Percentiles rank a stretch among this genome's conserved stretches.
These are phyloP conservation scores for Phytopythium boreale DNA, from an alignment of 352 stramenopile species.

Conservation along the genomic window DNA sequence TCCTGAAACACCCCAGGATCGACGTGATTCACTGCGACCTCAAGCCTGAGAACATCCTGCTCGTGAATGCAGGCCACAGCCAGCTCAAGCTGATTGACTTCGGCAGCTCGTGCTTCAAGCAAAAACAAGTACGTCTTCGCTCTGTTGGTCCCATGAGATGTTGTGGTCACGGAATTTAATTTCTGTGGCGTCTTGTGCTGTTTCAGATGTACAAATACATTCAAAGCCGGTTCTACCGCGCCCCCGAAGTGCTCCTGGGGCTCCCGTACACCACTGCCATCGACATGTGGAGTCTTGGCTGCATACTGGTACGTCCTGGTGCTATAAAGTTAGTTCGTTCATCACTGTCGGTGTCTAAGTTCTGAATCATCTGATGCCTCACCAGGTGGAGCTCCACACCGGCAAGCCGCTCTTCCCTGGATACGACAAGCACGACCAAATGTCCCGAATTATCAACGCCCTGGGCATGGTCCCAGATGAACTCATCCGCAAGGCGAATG, in stretches of 20 bases:
- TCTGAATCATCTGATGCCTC: neutral
- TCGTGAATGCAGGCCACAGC: conserved; percentile 92
- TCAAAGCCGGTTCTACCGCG: conserved; percentile 97
- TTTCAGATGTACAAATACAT: conserved; percentile 97
- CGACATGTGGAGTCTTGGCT: conserved; percentile 90
- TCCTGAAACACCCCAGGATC: conserved; percentile 87
- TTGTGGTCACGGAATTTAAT: conserved; percentile 4
- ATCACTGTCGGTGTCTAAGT: neutral
- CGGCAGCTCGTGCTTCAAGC: conserved; percentile 94
- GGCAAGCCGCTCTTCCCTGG: conserved; percentile 97
- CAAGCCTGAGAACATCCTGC: conserved; percentile 99
- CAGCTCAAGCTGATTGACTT: conserved; percentile 99
- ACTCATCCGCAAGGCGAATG: conserved; percentile 88
- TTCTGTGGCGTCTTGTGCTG: neutral
- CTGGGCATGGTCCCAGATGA: conserved; percentile 92
- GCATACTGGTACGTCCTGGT: conserved; percentile 58
- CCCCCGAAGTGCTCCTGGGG: conserved; percentile 84
- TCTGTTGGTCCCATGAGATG: neutral
- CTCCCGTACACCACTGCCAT: conserved; percentile 82
- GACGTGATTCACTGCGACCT: conserved; percentile 99
- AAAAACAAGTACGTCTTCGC: conserved; percentile 69
- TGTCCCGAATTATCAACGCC: conserved; percentile 95
- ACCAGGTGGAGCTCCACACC: conserved; percentile 95
- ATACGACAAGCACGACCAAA: conserved; percentile 95
- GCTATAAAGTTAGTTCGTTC: neutral